These are phyloP conservation scores for Geranium rotundifolium DNA, from an alignment of 345 rosid species.

Conservation along the genomic window DNA sequence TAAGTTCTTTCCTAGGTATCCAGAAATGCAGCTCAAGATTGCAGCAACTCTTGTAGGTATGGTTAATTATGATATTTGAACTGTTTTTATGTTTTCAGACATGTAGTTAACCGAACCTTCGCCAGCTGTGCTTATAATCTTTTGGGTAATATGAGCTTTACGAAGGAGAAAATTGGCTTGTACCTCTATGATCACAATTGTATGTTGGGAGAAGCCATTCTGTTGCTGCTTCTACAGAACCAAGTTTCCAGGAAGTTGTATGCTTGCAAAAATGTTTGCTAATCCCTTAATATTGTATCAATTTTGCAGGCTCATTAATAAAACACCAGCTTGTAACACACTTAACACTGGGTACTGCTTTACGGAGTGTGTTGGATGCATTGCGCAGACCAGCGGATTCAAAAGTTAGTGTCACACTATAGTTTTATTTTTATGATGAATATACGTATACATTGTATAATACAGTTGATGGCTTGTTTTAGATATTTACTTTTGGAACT, in stretches of 20 bases:
- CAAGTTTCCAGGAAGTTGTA: too few species aligned
- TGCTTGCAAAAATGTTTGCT: too few species aligned
- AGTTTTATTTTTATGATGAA: constrained; percentile 1
- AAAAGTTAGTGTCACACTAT: constrained; percentile 43
- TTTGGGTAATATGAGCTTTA: neutral
- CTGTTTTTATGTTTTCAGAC: neutral
- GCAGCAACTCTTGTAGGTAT: constrained; percentile 87
- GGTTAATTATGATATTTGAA: neutral
- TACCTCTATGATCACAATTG: neutral
- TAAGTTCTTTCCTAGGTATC: constrained; percentile 90
- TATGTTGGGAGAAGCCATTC: too few species aligned
- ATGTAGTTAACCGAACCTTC: neutral
- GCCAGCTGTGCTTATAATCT: too few species aligned
- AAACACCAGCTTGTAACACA: constrained; percentile 95
- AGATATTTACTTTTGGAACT: constrained; percentile 97
- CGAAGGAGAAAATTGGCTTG: neutral
- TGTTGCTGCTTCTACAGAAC: too few species aligned
- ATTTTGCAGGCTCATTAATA: constrained; percentile 67
- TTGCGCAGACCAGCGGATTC: constrained; percentile 96
- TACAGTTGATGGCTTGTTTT: constrained; percentile 11
- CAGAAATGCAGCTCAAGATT: constrained; percentile 85
- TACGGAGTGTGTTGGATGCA: constrained; percentile 90
- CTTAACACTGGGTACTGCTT: constrained; percentile 80
- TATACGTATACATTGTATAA: constrained; percentile 4
- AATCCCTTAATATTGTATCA: too few species aligned